These are phyloP conservation scores for Pichia insulana DNA, from an alignment of 805 yeast genomes.

Conservation along the genomic window DNA sequence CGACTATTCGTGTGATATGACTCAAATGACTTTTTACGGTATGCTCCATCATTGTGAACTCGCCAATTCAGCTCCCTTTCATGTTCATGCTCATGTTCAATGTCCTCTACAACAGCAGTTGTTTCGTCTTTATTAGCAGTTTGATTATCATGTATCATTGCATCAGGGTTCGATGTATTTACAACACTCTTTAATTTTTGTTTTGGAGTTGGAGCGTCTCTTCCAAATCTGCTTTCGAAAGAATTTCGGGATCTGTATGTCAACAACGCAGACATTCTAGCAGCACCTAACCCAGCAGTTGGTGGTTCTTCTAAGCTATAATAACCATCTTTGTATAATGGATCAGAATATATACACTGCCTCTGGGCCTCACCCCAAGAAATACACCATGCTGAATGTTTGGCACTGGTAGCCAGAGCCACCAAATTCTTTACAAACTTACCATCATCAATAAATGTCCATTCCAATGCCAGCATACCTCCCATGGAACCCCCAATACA, in stretches of 20 bases:
- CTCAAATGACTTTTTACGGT: slow-evolving; percentile 21
- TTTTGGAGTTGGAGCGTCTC: slow-evolving; percentile 47
- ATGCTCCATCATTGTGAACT: slow-evolving; percentile 77
- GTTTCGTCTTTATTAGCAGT: slow-evolving; percentile 14
- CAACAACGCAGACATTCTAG: slow-evolving; percentile 91
- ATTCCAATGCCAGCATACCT: slow-evolving; percentile 91
- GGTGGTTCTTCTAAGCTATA: slow-evolving; percentile 77
- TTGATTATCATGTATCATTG: slow-evolving; percentile 9
- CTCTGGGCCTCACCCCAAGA: slow-evolving; percentile 99
- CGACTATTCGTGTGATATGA: slow-evolving; percentile 21
- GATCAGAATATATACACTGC: slow-evolving; percentile 92
- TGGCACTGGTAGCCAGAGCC: slow-evolving; percentile 87
- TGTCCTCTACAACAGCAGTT: slow-evolving; percentile 14
- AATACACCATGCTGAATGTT: slow-evolving; percentile 97
- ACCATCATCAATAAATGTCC: slow-evolving; percentile 55
- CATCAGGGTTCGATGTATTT: slow-evolving; percentile 5
- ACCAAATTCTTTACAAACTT: slow-evolving; percentile 62
- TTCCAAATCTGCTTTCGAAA: slow-evolving; percentile 86
- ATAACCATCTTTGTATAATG: slow-evolving; percentile 86
- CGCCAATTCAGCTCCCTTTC: slow-evolving; percentile 67
- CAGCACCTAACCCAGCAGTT: slow-evolving; percentile 81
- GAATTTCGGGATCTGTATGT: slow-evolving; percentile 90
- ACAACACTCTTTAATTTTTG: slow-evolving; percentile 19
- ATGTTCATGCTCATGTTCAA: slow-evolving; percentile 22
- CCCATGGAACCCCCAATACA: slow-evolving; percentile 99